These are phyloP conservation scores for Tillandsia fasciculata DNA, from an alignment of 176 grass and related monocot genomes.

Conservation along the genomic window DNA sequence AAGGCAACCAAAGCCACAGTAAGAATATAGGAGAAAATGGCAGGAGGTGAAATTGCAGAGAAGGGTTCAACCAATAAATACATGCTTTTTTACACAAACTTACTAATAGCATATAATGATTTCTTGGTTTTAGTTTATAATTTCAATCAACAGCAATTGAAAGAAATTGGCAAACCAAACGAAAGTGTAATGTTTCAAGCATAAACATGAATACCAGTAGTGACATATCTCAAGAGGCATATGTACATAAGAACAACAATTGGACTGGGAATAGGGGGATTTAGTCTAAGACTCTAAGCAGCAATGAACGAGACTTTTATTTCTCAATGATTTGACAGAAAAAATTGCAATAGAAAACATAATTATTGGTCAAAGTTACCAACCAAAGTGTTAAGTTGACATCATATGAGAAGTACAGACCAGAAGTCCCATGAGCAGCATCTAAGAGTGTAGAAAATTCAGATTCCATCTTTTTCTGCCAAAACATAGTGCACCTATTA, in stretches of 20 bases:
- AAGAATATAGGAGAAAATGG: too few relatives aligned
- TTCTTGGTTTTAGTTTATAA: too few relatives aligned
- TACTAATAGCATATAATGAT: too few relatives aligned
- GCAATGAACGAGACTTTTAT: background rate
- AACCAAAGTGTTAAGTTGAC: conserved; percentile 86
- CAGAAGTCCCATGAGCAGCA: conserved; percentile 61
- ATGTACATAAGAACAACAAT: background rate
- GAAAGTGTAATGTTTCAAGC: too few relatives aligned
- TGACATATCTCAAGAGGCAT: too few relatives aligned
- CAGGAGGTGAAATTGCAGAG: too few relatives aligned
- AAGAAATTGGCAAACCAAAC: too few relatives aligned
- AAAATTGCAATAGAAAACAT: background rate
- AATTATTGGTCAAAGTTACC: conserved; percentile 13
- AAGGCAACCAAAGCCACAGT: too few relatives aligned
- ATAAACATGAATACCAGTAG: too few relatives aligned
- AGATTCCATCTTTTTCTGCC: conserved; percentile 83
- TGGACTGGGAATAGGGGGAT: background rate
- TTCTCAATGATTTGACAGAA: background rate
- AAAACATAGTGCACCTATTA: conserved; percentile 18
- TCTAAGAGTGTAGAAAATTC: conserved; percentile 61
- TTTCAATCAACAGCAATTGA: too few relatives aligned
- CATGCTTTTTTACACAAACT: too few relatives aligned
- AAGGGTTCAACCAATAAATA: too few relatives aligned
- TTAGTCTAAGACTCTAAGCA: background rate
- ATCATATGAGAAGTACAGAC: conserved; percentile 92